Conservation (phyloP, 2,329 filamentous ascomycete species). For the Anisogramma anomala region DNA sequence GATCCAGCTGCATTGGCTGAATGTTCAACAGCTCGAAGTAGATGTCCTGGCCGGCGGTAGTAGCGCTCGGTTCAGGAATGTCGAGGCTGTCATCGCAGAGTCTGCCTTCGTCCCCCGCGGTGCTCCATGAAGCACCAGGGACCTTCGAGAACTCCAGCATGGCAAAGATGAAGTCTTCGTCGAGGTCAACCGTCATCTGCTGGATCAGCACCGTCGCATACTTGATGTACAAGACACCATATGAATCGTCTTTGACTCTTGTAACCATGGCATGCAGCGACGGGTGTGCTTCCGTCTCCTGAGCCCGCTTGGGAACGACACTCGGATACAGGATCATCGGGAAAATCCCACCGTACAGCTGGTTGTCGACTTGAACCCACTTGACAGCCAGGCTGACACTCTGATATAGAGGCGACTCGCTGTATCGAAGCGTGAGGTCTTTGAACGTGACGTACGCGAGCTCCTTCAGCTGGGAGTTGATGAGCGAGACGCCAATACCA, state of each 20-base stretch:
- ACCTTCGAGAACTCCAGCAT: conserved; percentile 91
- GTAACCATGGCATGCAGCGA: conserved; percentile 88
- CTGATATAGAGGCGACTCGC: conserved; percentile 87
- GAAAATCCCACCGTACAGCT: conserved; percentile 96
- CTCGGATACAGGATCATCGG: conserved; percentile 94
- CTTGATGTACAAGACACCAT: conserved; percentile 96
- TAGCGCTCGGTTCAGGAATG: conserved; percentile 80
- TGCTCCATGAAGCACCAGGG: conserved; percentile 77
- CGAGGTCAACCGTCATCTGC: conserved; percentile 95
- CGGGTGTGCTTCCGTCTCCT: conserved; percentile 91
- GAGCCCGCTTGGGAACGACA: conserved; percentile 91
- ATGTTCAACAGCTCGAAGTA: conserved; percentile 97
- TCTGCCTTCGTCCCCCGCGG: conserved; percentile 64
- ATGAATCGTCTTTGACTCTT: conserved; percentile 94
- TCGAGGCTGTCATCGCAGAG: conserved; percentile 84
- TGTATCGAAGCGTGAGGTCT: conserved; percentile 82
- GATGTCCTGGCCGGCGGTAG: conserved; percentile 80
- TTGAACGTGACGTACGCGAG: conserved; percentile 87
- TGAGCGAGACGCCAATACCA: conserved; percentile 82
- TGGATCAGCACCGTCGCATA: conserved; percentile 89
- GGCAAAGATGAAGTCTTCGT: conserved; percentile 96
- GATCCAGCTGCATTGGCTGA: conserved; percentile 93
- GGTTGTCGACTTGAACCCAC: conserved; percentile 98
- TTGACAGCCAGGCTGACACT: conserved; percentile 85
- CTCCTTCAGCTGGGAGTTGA: conserved; percentile 86